Evolutionary conservation across 495 filamentous ascomycete species (phyloP), one percentile per base, ranked within the genome.

Genomic region (Daldinia bambusicola): DNA sequence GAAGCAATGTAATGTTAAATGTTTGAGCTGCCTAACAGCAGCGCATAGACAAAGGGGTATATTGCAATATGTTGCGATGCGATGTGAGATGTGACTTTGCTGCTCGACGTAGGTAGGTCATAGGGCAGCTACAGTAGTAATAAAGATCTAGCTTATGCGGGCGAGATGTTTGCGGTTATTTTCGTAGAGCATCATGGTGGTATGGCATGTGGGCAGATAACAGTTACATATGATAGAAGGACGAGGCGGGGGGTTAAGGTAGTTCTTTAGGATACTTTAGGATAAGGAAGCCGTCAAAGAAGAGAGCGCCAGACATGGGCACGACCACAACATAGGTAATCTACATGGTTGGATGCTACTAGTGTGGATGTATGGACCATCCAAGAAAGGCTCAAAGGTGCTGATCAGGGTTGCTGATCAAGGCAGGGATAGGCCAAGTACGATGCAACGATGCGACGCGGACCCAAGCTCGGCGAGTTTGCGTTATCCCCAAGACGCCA

Each of bases 401-500:
- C 34, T 36, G 50, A 31, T 14, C 50, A 30, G 30, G 30, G 30
- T 10, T 22, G 13, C 55, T 37, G 52, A 34, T 45, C 50, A 53
- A 7, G 50, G 50, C 52, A 67, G 63, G 69, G 64, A 72, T 72
- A 32, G 31, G 69, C 56, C 59, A 59, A 71, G 36, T 55, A 61
- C 31, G 63, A 72, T 72, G 56, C 64, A 60, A 71, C 63, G 69
- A 43, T 36, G 34, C 34, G 34, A 36, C 34, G 34, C 69, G 52
- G 63, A 66, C 69, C 63, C 52, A 71, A 66, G 60, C 58, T 67
- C 63, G 69, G 69, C 55, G 41, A 41, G 52, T 71, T 71, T 66
- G 69, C 69, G 58, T 71, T 66, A 66, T 63, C 69, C 3, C 63
- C 20, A 37, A 61, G 60, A 51, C 45, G 48, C 32, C 32, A 59